Evolutionary conservation across 371 early-diverging fungal species (phyloP), one percentile per base, ranked within the genome.

Genomic region (Apophysomyces trapeziformis): DNA sequence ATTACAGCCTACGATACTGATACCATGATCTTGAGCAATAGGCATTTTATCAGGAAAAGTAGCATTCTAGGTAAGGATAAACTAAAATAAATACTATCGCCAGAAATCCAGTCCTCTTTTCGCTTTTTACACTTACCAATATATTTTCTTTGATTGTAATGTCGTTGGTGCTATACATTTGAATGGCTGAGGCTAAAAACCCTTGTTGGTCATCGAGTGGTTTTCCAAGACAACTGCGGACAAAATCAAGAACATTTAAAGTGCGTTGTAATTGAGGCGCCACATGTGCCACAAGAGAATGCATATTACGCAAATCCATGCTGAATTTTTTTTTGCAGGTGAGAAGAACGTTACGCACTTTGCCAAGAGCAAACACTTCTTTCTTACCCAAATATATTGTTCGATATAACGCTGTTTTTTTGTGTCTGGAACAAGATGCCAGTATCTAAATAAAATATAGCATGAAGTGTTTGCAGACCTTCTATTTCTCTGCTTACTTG

Each of bases 321-420:
- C 76, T 76, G 36, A 36, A 0, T 47, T 26, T 62, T 37, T 54
- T 37, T 12, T 26, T 57, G 18, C 36, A 36, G 18, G 14, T 37
- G 13, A 11, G 16, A 26, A 21, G 16, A 18, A 14, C n/a, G 50
- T 12, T n/a, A 60, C 56, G 47, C 41, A 32, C 13, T 44, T 37
- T 46, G 6, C 7, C 9, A 38, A 12, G 26, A 5, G 12, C 21
- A 2, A 58, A 37, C 37, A 38, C 37, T 54, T 26, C 21, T 13
- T 16, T 7, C 50, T 67, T 71, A 71, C 71, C 81, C 81, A 69
- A 80, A 78, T 44, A 80, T 80, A 56, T 80, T 80, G 64, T 80
- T 78, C 21, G 76, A 71, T 13, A 80, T 65, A 4, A 78, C 65
- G 61, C 78, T 78, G 61, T 68, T 71, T 35, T 72, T 72, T 64